Base-by-base conservation (phyloP, 179 eudicot genomes). In the Silene vulgaris region DNA sequence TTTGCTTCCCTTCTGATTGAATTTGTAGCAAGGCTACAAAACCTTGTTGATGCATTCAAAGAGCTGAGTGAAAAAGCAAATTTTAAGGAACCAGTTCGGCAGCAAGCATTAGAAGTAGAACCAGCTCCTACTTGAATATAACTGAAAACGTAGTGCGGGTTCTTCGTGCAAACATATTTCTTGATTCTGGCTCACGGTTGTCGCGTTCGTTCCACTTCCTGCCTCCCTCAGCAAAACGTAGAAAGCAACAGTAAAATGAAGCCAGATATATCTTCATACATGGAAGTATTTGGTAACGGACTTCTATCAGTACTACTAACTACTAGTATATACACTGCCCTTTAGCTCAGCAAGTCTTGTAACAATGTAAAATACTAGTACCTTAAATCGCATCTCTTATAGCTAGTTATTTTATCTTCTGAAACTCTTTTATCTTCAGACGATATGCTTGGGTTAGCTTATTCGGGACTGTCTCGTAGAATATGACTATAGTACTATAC, bases 21-120 rank as follows among this genome's bases (percentile, higher is more conserved):
- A 74, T 92, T 95, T 80, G 97, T 95, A 3, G 99, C 99, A 0
- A 85, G 97, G 85, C 95, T 95, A 79, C 90, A 90, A 32, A 86
- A 95, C 77, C 77, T 95, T 30, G 95, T 95, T 37, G 92, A 92
- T 52, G 73, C 92, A 7, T 90, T 87, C 28, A 83, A 88, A 75
- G 97, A 88, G 65, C 73, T 95, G 16, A 87, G 96, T 69, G 90
- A 89, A 82, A 85, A 83, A 21, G 99, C 97, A 0, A 84, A 85
- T 11, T 92, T 92, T 69, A 88, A 78, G 82, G 97, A 93, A 19
- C 90, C 89, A 19, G 73, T 80, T 61, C 84, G 77, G 75, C 66
- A 73, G n/a, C 83, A 64, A 76, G 26, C 73, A 14, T 63, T 77
- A 14, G 71, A 65, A 54, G 56, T n/a, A 45, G 43, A 19, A 52